These are phyloP conservation scores for Diaporthe caulivora DNA, from an alignment of 2,329 filamentous ascomycete genomes.

Conservation along the genomic window DNA sequence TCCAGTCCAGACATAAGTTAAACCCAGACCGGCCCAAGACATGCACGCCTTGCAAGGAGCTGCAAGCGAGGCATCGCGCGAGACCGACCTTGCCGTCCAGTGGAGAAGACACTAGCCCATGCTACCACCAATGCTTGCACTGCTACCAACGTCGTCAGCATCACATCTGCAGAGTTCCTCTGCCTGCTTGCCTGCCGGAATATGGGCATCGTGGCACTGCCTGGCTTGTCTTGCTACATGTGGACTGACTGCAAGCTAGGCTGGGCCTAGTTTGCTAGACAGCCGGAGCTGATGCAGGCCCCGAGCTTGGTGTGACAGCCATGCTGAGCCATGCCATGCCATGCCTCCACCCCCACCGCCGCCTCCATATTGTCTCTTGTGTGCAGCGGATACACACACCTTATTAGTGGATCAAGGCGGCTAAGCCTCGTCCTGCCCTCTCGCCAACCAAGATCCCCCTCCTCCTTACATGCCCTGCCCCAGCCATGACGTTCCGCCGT, in stretches of 20 bases:
- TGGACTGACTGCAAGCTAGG: too few relatives aligned
- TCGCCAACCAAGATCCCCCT: too few relatives aligned
- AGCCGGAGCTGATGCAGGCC: constrained; percentile 8
- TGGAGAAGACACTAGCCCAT: neutral
- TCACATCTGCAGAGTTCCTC: neutral
- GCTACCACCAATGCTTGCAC: neutral
- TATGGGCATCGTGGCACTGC: neutral
- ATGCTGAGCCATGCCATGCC: neutral
- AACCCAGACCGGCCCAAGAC: neutral
- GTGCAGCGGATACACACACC: neutral
- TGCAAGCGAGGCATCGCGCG: constrained; percentile 21
- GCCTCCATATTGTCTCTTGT: neutral
- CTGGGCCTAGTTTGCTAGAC: neutral
- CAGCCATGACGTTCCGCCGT: neutral
- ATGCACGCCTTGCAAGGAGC: constrained; percentile 1
- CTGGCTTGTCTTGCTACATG: too few relatives aligned
- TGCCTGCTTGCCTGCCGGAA: constrained; percentile 8
- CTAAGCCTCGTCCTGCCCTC: neutral
- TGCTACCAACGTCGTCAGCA: constrained; percentile 5
- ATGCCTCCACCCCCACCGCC: constrained; percentile 9
- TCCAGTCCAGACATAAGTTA: neutral
- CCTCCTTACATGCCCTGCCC: neutral
- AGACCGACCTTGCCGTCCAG: constrained; percentile 20
- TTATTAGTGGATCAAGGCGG: neutral
- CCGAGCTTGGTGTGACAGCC: constrained; percentile 4